Evolutionary conservation across 2,329 filamentous ascomycete species (phyloP).

Genomic region (Cercospora zeae-maydis): DNA sequence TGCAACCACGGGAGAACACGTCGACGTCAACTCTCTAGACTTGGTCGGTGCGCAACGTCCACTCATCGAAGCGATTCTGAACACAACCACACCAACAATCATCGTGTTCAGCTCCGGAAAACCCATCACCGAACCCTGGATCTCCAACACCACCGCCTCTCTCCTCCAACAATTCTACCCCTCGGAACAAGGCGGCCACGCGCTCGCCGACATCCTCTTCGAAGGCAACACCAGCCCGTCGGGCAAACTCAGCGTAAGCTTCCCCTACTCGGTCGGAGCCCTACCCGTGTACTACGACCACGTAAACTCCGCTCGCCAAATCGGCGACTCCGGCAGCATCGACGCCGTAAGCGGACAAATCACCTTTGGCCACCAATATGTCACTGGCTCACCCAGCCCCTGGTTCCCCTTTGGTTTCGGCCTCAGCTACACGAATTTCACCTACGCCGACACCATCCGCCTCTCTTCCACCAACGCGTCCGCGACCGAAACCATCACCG

Average conservation of each 20-base stretch:
- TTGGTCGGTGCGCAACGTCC: slow-evolving; percentile 68
- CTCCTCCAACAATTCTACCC: slow-evolving; percentile 74
- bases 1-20: slow-evolving; percentile 71
- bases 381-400: slow-evolving; percentile 37
- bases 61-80: slow-evolving; percentile 64
- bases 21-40: slow-evolving; percentile 61
- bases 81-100: slow-evolving; percentile 64
- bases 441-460: slow-evolving; percentile 3
- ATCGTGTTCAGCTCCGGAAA: slow-evolving; percentile 68
- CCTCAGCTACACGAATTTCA: slow-evolving; percentile 39
- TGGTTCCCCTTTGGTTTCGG: slow-evolving; percentile 45
- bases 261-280: slow-evolving; percentile 29
- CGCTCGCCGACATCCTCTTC: slow-evolving; percentile 31
- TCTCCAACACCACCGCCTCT: slow-evolving; percentile 60
- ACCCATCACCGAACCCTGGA: slow-evolving; percentile 70
- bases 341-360: slow-evolving; percentile 40
- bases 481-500: slow-evolving; percentile 54
- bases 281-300: slow-evolving; percentile 51
- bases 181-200: slow-evolving; percentile 57
- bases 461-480: neutral
- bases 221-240: slow-evolving; percentile 29
- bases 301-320: slow-evolving; percentile 60
- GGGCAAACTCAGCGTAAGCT: slow-evolving; percentile 31
- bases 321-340: slow-evolving; percentile 50
- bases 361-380: slow-evolving; percentile 44